Conservation (phyloP, 2,329 filamentous ascomycete species). For the Hymenoscyphus scutula region DNA sequence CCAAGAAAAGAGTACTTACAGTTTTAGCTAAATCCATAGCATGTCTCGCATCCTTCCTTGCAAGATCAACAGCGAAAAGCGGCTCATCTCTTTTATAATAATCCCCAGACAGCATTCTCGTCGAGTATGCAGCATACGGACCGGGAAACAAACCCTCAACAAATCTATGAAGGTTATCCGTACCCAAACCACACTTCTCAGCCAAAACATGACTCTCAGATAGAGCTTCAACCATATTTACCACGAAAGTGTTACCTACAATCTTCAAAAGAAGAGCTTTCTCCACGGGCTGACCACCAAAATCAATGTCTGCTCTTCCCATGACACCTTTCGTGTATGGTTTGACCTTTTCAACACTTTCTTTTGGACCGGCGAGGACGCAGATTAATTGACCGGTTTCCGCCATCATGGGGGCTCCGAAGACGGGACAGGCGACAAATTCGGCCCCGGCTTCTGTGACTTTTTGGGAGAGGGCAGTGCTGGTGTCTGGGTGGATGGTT, state of each 20-base stretch:
- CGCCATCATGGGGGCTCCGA: slow-evolving; percentile 69
- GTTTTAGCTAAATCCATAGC: slow-evolving; percentile 64
- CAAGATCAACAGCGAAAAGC: slow-evolving; percentile 79
- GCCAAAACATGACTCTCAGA: slow-evolving; percentile 76
- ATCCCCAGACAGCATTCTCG: slow-evolving; percentile 70
- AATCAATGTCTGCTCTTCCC: slow-evolving; percentile 66
- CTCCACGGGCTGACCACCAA: slow-evolving; percentile 65
- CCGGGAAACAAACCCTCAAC: slow-evolving; percentile 74
- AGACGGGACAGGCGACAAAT: slow-evolving; percentile 72
- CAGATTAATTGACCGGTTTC: slow-evolving; percentile 69
- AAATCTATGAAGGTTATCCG: slow-evolving; percentile 66
- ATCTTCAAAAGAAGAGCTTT: slow-evolving; percentile 70
- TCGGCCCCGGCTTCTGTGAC: slow-evolving; percentile 60
- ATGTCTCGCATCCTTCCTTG: slow-evolving; percentile 78
- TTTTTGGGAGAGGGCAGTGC: slow-evolving; percentile 60
- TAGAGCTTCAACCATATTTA: slow-evolving; percentile 71
- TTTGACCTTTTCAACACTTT: slow-evolving; percentile 60
- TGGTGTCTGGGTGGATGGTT: slow-evolving; percentile 81
- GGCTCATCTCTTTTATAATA: slow-evolving; percentile 75
- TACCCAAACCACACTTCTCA: slow-evolving; percentile 76
- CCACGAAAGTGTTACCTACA: slow-evolving; percentile 81
- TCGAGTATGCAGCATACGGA: slow-evolving; percentile 70
- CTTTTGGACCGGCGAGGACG: slow-evolving; percentile 65
- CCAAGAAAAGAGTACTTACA: no score
- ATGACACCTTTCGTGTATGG: slow-evolving; percentile 74